Evolutionary conservation across 371 early-diverging fungal genomes (phyloP).

Genomic region (Mucor piriformis): DNA sequence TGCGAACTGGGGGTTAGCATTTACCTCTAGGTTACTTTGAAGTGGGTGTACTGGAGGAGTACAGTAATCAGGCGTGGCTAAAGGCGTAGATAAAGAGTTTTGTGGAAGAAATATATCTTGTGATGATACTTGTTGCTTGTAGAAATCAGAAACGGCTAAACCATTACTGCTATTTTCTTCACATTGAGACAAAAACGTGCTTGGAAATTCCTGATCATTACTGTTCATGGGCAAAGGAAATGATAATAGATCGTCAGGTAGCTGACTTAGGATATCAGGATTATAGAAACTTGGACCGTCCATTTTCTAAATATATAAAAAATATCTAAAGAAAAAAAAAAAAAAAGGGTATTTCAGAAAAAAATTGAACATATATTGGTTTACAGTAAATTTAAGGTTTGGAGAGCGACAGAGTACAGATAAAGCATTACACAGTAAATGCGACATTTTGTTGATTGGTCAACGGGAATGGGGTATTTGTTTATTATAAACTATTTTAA

Average conservation of each 20-base stretch:
- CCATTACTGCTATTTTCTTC: background rate
- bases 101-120: background rate
- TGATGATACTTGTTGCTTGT: background rate
- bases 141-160: too few species aligned
- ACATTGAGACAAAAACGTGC: background rate
- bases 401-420: background rate
- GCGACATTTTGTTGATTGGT: background rate
- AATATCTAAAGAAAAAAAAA: too few species aligned
- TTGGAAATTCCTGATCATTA: background rate
- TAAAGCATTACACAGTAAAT: background rate
- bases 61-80: slow-evolving; percentile 13
- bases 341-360: background rate
- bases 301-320: too few species aligned
- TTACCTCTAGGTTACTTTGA: slow-evolving; percentile 7
- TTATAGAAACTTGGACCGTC: background rate
- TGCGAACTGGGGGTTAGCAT: background rate
- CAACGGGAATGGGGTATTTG: slow-evolving; percentile 13
- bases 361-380: background rate
- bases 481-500: slow-evolving; percentile 4
- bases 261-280: background rate
- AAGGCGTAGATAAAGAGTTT: slow-evolving; percentile 7
- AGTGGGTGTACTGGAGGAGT: slow-evolving; percentile 8
- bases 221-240: background rate
- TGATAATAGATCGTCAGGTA: background rate
- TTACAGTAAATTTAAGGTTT: background rate